Base-by-base conservation (phyloP, 495 filamentous ascomycete species). In the Penicillium psychrofluorescens region DNA sequence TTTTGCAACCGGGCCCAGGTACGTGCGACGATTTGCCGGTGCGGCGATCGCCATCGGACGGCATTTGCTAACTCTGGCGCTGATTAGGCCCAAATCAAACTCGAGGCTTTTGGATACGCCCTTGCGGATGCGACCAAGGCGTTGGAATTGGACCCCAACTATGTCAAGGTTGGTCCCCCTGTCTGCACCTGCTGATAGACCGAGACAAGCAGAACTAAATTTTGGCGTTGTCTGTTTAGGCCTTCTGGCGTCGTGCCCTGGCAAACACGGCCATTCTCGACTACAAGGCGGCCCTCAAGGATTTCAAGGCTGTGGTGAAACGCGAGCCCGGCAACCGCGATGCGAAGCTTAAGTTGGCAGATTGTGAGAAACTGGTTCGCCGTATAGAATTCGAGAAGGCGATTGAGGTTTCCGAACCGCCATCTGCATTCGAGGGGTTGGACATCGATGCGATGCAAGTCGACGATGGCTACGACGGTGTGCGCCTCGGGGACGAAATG, bases 1-100 rank as follows among this genome's bases (percentile, higher is more conserved):
- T 97, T 84, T 72, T 85, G 86, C 54, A 99, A 99, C 68, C 69
- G 92, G 55, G 91, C 94, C 32, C 90, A 95, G 77, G 90, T 95
- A 62, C 45, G 77, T 67, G 38, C 35, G 43, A 34, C 28, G 42
- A 29, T 22, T 4, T 22, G 41, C 47, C 42, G 35, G 45, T 35
- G 30, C 28, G 1, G 7, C n/a, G 32, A 12, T 34, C n/a, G 9
- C 32, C n/a, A 0, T 11, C n/a, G 32, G 32, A 34, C 9, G 22
- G n/a, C 35, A 16, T 38, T 15, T 44, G 11, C 42, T 10, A 61
- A 29, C 27, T 36, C 38, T 41, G 61, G 22, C 27, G 31, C 36
- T 41, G 28, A 29, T 34, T 13, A 95, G 88, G 85, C 88, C 43
- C 78, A 99, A 61, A 89, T 96, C 63, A 97, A 96, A 74, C 81